Percentiles rank a stretch among this genome's conserved stretches.
These are phyloP conservation scores for Paramecium primaurelia DNA, from an alignment of 73 alveolate species.

Conservation along the genomic window DNA sequence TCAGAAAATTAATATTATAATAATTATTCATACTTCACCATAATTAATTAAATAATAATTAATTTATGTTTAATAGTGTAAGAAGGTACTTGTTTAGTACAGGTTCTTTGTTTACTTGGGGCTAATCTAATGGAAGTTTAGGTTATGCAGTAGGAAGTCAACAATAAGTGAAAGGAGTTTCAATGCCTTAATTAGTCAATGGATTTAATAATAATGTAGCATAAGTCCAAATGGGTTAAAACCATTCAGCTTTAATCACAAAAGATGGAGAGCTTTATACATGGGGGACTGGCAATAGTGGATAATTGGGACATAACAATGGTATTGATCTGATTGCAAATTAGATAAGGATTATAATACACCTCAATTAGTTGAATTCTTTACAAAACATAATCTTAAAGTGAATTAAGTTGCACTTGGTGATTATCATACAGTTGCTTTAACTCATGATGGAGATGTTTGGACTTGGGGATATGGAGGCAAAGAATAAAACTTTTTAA, in stretches of 20 bases:
- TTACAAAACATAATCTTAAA: slow-evolving; percentile 34
- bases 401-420: slow-evolving; percentile 84
- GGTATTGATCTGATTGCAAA: neutral
- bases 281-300: slow-evolving; percentile 36
- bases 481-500: slow-evolving; percentile 59
- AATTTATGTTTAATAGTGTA: slow-evolving; percentile 5
- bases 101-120: slow-evolving; percentile 28
- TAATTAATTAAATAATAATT: neutral
- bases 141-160: slow-evolving; percentile 24
- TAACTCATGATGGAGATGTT: slow-evolving; percentile 85
- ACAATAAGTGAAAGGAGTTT: neutral
- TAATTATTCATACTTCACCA: neutral
- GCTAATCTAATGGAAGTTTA: neutral
- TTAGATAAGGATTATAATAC: slow-evolving; percentile 37
- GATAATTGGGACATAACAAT: slow-evolving; percentile 51
- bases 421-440: slow-evolving; percentile 83
- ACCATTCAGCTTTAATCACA: slow-evolving; percentile 52
- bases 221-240: slow-evolving; percentile 47
- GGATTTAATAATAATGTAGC: slow-evolving; percentile 43
- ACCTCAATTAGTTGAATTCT: slow-evolving; percentile 55
- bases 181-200: neutral
- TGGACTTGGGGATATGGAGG: slow-evolving; percentile 95
- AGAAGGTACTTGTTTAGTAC: neutral
- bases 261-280: slow-evolving; percentile 52
- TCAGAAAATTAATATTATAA: neutral